A percentile compares a stretch with the other conserved stretches of the same genome.
Conservation (phyloP, 768 basidiomycete species). For the Xerocomellus intermedius region DNA sequence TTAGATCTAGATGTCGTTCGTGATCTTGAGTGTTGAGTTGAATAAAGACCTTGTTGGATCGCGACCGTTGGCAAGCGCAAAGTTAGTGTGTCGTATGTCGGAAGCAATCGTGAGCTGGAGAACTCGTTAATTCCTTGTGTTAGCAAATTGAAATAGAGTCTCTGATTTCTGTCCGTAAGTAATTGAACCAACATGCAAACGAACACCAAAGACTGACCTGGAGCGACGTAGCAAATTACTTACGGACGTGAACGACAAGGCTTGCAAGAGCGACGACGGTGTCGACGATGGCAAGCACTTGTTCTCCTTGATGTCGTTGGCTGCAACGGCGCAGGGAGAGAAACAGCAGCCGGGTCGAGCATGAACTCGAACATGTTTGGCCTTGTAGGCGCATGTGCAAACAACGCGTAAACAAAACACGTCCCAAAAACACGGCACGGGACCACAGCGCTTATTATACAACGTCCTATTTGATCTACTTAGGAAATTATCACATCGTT, state of each 20-base stretch:
- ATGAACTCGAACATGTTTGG: conserved; percentile 36
- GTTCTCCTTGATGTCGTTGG: conserved; percentile 15
- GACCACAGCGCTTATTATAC: conserved; percentile 6
- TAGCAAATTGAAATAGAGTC: conserved; percentile 16
- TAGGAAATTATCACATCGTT: conserved; percentile 4
- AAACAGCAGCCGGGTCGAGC: conserved; percentile 7
- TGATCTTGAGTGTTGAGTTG: conserved; percentile 20
- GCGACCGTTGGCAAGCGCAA: conserved; percentile 12
- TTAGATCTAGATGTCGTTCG: conserved; percentile 22
- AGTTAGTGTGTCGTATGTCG: conserved; percentile 16
- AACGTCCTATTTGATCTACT: background rate
- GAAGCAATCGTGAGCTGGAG: conserved; percentile 24
- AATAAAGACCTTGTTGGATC: conserved; percentile 17
- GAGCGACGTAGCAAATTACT: conserved; percentile 23
- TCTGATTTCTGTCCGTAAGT: conserved; percentile 4
- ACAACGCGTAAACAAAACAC: conserved; percentile 34
- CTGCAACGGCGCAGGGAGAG: conserved; percentile 19
- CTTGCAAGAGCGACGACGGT: conserved; percentile 17
- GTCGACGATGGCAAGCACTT: conserved; percentile 23
- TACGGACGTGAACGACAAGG: conserved; percentile 23
- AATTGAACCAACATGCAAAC: background rate
- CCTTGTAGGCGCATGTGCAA: conserved; percentile 25
- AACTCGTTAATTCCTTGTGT: conserved; percentile 25
- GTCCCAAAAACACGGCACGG: conserved; percentile 21
- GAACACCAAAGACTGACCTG: conserved; percentile 20